Conservation (phyloP, 306 rosid genomes). For the Astragalus membranaceus region DNA sequence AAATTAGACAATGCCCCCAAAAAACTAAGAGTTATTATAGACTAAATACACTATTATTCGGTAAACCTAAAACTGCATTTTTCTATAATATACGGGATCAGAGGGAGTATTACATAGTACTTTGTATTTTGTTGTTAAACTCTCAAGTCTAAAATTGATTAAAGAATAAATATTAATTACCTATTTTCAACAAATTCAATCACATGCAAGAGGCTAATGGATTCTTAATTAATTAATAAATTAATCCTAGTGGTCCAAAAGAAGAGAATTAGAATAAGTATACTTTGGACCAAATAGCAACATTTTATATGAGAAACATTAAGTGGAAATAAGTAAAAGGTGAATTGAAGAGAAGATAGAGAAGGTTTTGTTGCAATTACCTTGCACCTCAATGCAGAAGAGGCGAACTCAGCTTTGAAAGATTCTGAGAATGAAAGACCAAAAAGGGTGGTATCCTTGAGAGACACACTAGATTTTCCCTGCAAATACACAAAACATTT, state of each 20-base stretch:
- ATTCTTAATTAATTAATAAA: neutral
- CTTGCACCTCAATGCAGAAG: conserved; percentile 75
- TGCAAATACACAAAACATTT: conserved; percentile 30
- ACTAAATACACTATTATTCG: too few relatives aligned
- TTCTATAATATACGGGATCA: too few relatives aligned
- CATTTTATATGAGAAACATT: neutral
- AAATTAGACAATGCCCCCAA: neutral
- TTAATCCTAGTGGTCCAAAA: too few relatives aligned
- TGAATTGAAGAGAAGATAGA: neutral
- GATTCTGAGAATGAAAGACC: conserved; percentile 74
- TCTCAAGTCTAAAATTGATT: neutral
- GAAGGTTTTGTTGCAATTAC: conserved; percentile 23
- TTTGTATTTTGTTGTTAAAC: neutral
- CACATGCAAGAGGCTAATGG: neutral
- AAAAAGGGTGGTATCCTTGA: conserved; percentile 68
- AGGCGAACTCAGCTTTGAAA: conserved; percentile 58
- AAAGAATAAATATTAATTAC: neutral
- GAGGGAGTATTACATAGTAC: conserved; percentile 1
- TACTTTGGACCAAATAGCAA: too few relatives aligned
- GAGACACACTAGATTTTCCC: conserved; percentile 57
- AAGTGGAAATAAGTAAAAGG: neutral
- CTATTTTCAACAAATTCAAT: neutral
- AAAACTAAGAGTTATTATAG: neutral
- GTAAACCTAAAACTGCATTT: too few relatives aligned
- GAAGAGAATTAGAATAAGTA: too few relatives aligned